These are phyloP conservation scores for Penicillium flavigenum DNA, from an alignment of 495 filamentous ascomycete genomes.

Conservation along the genomic window DNA sequence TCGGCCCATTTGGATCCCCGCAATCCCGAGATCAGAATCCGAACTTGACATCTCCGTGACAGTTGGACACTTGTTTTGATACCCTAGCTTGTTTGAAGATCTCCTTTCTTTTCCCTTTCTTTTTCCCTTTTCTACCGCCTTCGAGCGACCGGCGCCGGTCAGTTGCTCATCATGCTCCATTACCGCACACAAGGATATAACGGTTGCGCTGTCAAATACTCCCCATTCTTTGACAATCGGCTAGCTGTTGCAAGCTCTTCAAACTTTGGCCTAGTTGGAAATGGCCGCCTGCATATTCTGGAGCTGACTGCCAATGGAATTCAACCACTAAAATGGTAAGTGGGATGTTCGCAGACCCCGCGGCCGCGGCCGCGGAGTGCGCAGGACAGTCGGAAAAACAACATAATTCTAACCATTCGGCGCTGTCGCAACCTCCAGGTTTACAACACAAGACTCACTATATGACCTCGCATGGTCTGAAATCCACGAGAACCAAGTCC, in stretches of 20 bases:
- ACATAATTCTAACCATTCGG: neutral
- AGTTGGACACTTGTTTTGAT: conserved; percentile 11
- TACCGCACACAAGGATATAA: conserved; percentile 91
- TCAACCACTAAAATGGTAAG: conserved; percentile 70
- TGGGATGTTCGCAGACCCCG: conserved; percentile 2
- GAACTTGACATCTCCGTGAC: conserved; percentile 1
- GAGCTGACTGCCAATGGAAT: conserved; percentile 79
- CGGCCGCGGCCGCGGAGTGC: neutral
- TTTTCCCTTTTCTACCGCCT: neutral
- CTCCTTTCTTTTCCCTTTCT: neutral
- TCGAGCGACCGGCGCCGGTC: conserved; percentile 16
- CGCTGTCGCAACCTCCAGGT: conserved; percentile 47
- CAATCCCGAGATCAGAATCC: conserved; percentile 12
- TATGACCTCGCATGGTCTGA: conserved; percentile 95
- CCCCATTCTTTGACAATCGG: conserved; percentile 93
- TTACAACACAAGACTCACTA: conserved; percentile 93
- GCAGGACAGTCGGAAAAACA: neutral
- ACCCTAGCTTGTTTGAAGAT: conserved; percentile 12
- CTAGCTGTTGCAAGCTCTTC: conserved; percentile 82
- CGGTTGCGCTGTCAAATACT: conserved; percentile 94
- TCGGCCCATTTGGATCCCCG: conserved; percentile 16
- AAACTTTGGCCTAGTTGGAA: conserved; percentile 96
- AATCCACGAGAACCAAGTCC: conserved; percentile 85
- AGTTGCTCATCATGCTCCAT: conserved; percentile 68
- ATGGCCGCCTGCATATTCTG: conserved; percentile 83